These are phyloP conservation scores for Coemansia sp. DNA, from an alignment of 192 early-diverging fungal genomes.

Conservation along the genomic window DNA sequence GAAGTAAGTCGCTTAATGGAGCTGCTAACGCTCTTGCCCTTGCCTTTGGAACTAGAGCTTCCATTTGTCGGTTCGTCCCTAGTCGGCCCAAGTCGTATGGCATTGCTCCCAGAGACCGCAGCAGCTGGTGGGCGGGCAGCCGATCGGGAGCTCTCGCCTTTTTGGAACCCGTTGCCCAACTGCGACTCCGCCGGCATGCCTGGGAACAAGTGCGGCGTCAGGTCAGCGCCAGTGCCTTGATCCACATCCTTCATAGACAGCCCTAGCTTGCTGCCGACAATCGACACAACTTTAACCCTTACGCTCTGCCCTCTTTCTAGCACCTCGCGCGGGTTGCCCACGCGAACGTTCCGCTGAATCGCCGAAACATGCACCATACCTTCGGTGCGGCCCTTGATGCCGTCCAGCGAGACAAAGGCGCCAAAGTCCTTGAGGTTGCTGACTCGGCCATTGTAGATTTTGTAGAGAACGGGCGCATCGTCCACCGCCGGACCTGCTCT, in stretches of 20 bases:
- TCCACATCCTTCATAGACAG: slow-evolving; percentile 97
- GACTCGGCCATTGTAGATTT: slow-evolving; percentile 86
- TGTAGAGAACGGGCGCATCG: slow-evolving; percentile 81
- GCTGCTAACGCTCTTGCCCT: slow-evolving; percentile 15
- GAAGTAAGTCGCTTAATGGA: slow-evolving; percentile 84
- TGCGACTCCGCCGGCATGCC: slow-evolving; percentile 24
- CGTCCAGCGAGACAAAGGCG: slow-evolving; percentile 84
- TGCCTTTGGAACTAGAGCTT: neutral
- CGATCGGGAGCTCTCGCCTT: neutral
- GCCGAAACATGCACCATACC: slow-evolving; percentile 88
- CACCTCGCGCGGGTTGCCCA: slow-evolving; percentile 83
- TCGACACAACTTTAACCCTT: slow-evolving; percentile 94
- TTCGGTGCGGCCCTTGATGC: slow-evolving; percentile 72
- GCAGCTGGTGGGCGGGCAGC: neutral
- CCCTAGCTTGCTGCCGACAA: slow-evolving; percentile 75
- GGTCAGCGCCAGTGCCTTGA: slow-evolving; percentile 85
- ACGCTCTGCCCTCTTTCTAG: slow-evolving; percentile 77
- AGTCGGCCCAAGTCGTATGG: slow-evolving; percentile 22
- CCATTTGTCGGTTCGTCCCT: neutral
- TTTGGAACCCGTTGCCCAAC: neutral
- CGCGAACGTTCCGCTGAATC: slow-evolving; percentile 62
- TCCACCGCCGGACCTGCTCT: slow-evolving; percentile 51
- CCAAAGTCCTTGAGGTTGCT: slow-evolving; percentile 90
- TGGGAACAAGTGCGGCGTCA: slow-evolving; percentile 77
- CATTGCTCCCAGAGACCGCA: slow-evolving; percentile 32